These are phyloP conservation scores for Annulohypoxylon stygium DNA, from an alignment of 495 filamentous ascomycete genomes.

Conservation along the genomic window DNA sequence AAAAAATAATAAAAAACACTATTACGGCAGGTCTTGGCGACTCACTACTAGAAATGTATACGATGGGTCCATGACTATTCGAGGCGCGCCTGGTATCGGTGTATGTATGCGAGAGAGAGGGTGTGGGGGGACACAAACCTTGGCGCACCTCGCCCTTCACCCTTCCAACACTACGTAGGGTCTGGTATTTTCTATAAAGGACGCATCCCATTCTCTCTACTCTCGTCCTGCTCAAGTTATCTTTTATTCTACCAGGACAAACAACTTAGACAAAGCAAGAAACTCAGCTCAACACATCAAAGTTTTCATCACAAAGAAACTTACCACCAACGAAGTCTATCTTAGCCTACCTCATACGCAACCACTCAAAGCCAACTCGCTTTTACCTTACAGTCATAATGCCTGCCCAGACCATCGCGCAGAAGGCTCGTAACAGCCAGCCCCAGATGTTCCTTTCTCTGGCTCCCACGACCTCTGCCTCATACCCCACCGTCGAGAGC, in stretches of 20 bases:
- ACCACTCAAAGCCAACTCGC: constrained; percentile 14
- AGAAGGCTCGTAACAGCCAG: constrained; percentile 43
- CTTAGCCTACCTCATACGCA: constrained; percentile 12
- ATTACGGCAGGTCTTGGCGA: constrained; percentile 51
- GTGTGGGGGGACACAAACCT: constrained; percentile 41
- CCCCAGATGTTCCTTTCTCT: constrained; percentile 61
- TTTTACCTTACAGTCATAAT: constrained; percentile 34
- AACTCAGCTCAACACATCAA: constrained; percentile 18
- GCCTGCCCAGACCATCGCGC: constrained; percentile 42
- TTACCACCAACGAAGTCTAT: constrained; percentile 24
- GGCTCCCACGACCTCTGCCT: constrained; percentile 59
- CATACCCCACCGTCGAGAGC: constrained; percentile 56
- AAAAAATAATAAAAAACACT: constrained; percentile 32
- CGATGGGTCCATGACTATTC: constrained; percentile 19
- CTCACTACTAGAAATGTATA: constrained; percentile 39
- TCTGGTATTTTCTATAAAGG: constrained; percentile 36
- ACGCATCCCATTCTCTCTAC: constrained; percentile 32
- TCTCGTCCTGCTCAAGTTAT: constrained; percentile 14
- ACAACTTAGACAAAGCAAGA: constrained; percentile 35
- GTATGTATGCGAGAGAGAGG: constrained; percentile 28
- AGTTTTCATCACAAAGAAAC: constrained; percentile 26
- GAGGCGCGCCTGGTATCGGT: constrained; percentile 37
- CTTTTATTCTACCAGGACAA: constrained; percentile 38
- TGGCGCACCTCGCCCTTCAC: constrained; percentile 25
- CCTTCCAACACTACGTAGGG: constrained; percentile 17